Base-by-base conservation (phyloP, 352 stramenopile species). In the Pythium periplocum region DNA sequence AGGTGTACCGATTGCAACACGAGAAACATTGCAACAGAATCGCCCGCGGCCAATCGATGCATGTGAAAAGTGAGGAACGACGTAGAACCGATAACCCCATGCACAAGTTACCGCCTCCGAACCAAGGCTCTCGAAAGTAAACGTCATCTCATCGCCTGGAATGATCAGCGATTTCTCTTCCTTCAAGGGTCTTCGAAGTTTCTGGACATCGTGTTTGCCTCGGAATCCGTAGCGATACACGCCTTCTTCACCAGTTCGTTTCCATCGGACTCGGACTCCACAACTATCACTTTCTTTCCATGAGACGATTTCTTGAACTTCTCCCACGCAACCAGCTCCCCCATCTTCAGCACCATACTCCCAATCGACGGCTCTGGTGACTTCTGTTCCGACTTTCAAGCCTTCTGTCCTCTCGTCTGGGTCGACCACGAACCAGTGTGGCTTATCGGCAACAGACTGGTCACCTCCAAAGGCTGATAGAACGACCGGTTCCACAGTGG, bases 81-180 rank as follows among this genome's bases (percentile, higher is more conserved):
- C 73, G 38, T 76, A 84, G 41, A 90, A 89, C 7, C 71, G 70
- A 49, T 87, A 93, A 2, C 82, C 82, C 82, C 82, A 93, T 26
- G 17, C 17, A 26, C 17, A 26, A 26, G 17, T 26, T 26, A 26
- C 17, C 17, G 17, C 17, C 17, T 26, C 0, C 17, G 17, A 26
- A 26, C 17, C 17, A 26, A 26, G 17, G 17, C 17, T 26, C 17
- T 74, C 45, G 35, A 83, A 45, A 39, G 35, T 40, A 48, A 71
- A 90, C 37, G 66, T 67, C 11, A 87, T 48, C 0, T 45, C 38
- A 43, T 72, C 63, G 5, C 79, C 79, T 26, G 34, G 51, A 48
- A 90, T 75, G 11, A 90, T 46, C 3, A 87, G 56, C 9, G 79
- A 75, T 1, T 41, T 39, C 26, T 70, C 59, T 10, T 57, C 56